Evolutionary conservation across 148 eudicot genomes (phyloP).

Genomic region (Vaccinium vitisidaea): DNA sequence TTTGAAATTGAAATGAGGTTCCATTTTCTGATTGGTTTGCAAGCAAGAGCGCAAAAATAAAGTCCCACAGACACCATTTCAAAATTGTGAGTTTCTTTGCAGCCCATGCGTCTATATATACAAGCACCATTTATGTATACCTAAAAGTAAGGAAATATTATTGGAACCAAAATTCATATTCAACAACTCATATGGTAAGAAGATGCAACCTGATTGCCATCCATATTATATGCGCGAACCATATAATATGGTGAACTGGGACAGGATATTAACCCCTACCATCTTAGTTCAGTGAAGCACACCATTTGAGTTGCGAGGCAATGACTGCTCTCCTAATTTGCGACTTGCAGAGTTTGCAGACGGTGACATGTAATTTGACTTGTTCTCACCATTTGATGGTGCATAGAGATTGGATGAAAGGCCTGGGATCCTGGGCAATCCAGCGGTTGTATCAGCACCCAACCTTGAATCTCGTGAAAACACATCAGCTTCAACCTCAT

Average conservation of each 20-base stretch:
- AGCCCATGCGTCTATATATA: neutral
- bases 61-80: neutral
- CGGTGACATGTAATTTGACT: slow-evolving; percentile 7
- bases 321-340: neutral
- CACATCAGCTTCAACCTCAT: slow-evolving; percentile 19
- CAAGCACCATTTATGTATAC: neutral
- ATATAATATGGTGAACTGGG: neutral
- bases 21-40: neutral
- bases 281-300: neutral
- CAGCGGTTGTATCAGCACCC: slow-evolving; percentile 3
- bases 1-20: neutral
- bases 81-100: neutral
- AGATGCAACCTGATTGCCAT: slow-evolving; percentile 8
- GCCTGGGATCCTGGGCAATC: slow-evolving; percentile 9
- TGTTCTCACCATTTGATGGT: slow-evolving; percentile 11
- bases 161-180: neutral
- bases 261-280: neutral
- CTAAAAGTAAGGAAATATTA: neutral
- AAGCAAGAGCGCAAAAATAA: neutral
- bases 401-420: neutral
- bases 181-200: neutral
- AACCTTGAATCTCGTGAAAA: slow-evolving; percentile 6
- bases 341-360: neutral
- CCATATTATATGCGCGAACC: neutral
- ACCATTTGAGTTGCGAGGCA: neutral